Conservation (phyloP, 169 alveolate genomes). For the Plasmodium malariae region DNA sequence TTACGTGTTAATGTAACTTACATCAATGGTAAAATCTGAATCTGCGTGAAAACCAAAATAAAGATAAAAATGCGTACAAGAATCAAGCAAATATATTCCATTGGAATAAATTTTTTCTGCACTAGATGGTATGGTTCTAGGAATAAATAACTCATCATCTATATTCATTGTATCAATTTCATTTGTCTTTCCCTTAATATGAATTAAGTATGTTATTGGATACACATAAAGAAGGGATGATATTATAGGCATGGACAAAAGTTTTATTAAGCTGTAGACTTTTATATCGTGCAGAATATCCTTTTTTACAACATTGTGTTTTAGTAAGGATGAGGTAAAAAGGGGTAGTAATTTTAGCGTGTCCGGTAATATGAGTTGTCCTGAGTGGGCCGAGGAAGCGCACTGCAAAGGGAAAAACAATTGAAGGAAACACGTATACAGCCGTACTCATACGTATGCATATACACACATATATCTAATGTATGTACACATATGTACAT, state of each 20-base stretch:
- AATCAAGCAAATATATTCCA: conserved; percentile 88
- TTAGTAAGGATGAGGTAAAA: conserved; percentile 83
- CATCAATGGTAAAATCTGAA: conserved; percentile 44
- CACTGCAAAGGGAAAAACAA: conserved; percentile 60
- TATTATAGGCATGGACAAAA: conserved; percentile 56
- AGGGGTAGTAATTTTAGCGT: conserved; percentile 88
- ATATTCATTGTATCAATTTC: conserved; percentile 62
- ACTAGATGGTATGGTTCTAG: conserved; percentile 82
- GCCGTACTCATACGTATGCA: too few species aligned
- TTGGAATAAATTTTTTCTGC: conserved; percentile 83
- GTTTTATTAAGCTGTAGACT: conserved; percentile 61
- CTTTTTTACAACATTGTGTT: conserved; percentile 75
- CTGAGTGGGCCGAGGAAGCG: conserved; percentile 86
- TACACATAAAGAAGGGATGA: conserved; percentile 78
- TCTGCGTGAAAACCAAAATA: conserved; percentile 86
- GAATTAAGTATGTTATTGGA: conserved; percentile 76
- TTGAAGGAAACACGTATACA: neutral
- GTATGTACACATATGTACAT: neutral
- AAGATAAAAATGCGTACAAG: conserved; percentile 83
- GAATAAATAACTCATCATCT: conserved; percentile 77
- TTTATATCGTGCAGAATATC: conserved; percentile 47
- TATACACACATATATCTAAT: neutral
- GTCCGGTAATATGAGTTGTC: conserved; percentile 91
- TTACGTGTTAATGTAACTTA: conserved; percentile 1
- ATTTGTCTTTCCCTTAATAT: conserved; percentile 46